Evolutionary conservation across 2,329 filamentous ascomycete genomes (phyloP).

Genomic region (Berkeleyomyces rouxiae): DNA sequence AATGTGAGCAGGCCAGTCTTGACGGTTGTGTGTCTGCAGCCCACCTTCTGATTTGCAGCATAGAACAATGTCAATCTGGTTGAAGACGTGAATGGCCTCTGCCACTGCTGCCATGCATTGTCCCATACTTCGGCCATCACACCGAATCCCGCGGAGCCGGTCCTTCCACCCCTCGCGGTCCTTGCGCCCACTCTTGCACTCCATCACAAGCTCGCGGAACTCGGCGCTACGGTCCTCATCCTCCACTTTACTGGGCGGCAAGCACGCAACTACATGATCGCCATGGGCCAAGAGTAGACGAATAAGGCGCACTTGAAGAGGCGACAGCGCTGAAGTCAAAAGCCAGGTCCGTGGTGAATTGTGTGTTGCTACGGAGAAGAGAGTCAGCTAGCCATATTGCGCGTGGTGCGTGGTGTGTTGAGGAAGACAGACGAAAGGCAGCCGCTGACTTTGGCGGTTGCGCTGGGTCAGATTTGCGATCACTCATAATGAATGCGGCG

Average conservation of each 20-base stretch:
- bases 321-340: constrained; percentile 71
- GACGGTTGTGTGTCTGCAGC: constrained; percentile 12
- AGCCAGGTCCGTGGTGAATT: constrained; percentile 82
- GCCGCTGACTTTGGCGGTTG: neutral
- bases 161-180: constrained; percentile 66
- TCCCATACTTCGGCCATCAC: constrained; percentile 43
- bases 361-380: constrained; percentile 36
- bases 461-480: neutral
- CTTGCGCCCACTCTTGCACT: constrained; percentile 45
- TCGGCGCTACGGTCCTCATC: constrained; percentile 59
- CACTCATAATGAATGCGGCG: neutral
- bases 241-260: constrained; percentile 64
- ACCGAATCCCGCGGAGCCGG: constrained; percentile 49
- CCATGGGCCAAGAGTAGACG: constrained; percentile 75
- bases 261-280: constrained; percentile 73
- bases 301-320: constrained; percentile 67
- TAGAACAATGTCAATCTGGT: constrained; percentile 73
- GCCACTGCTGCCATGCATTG: constrained; percentile 77
- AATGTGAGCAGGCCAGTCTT: neutral
- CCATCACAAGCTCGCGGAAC: constrained; percentile 62
- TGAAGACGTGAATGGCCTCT: constrained; percentile 70
- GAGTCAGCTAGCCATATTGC: neutral
- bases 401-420: neutral
- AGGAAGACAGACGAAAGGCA: constrained; percentile 7
- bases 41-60: constrained; percentile 77